Base-by-base conservation (phyloP, 2,329 filamentous ascomycete species). In the Seiridium cupressi region DNA sequence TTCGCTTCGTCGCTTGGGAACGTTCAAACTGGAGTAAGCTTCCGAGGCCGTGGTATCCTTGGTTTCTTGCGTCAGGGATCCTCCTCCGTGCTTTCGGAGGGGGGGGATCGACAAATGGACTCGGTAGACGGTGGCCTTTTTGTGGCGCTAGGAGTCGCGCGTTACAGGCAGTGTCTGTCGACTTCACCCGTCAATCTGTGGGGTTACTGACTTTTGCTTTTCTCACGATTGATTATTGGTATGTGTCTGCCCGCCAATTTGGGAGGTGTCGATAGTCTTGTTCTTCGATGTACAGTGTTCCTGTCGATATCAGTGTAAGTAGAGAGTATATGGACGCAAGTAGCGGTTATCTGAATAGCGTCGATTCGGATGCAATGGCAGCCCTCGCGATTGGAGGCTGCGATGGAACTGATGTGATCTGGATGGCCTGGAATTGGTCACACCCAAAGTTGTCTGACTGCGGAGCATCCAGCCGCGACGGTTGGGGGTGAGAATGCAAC, bases 21-120 rank as follows among this genome's bases (percentile, higher is more conserved):
- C 13, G 38, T 42, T 42, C 38, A 51, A 35, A 32, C 36, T 40
- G 36, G 51, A 40, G 51, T 26, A 26, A 26, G 42, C 32, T 18
- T 35, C 46, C 26, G 32, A 9, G 26, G 44, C n/a, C 44, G 46
- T 58, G 8, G 26, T 49, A 49, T 51, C 46, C 55, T 40, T 31
- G 55, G 46, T 9, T 58, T 31, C 54, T 42, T 35, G 26, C 34
- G 46, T 58, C 46, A 57, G 55, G 34, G 46, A 34, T 58, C 13
- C 35, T 42, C n/a, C 35, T 58, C 34, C 55, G 46, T 58, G 55
- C 34, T 35, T 46, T 40, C 35, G 44, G 55, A 58, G 46, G 55
- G 46, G 55, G 46, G 46, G 55, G 46, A 36, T 57, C 54, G 40
- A 48, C 40, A 34, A 36, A 44, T n/a, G 31, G 40, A 47, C 32